phyloP scores from a whole-genome alignment of 352 stramenopile genomes.

The Phytophthora pini region DNA sequence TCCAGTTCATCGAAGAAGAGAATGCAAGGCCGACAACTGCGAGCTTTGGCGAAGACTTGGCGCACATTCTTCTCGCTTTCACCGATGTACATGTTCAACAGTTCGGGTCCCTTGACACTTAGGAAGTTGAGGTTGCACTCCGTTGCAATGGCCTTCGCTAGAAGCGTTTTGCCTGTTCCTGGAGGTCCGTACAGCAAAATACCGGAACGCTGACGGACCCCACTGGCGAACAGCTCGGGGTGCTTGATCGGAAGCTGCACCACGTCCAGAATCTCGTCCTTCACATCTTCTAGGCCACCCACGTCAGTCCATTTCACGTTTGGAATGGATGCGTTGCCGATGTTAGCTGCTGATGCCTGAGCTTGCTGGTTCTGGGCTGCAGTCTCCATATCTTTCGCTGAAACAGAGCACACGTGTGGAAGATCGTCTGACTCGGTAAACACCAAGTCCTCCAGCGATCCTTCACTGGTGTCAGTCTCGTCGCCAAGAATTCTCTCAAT shows the following conservation, averaged over 20 bases:
- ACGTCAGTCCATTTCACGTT: slow-evolving; percentile 99
- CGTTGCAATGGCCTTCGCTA: slow-evolving; percentile 96
- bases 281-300: slow-evolving; percentile 98
- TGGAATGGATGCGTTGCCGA: slow-evolving; percentile 83
- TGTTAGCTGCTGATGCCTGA: slow-evolving; percentile 67
- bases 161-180: slow-evolving; percentile 94
- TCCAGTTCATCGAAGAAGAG: slow-evolving; percentile 96
- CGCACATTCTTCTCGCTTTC: slow-evolving; percentile 97
- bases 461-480: slow-evolving; percentile 25
- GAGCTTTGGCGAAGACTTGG: slow-evolving; percentile 92
- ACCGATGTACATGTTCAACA: slow-evolving; percentile 98
- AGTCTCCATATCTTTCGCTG: slow-evolving; percentile 51
- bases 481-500: slow-evolving; percentile 53
- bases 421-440: slow-evolving; percentile 30
- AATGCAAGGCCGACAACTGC: slow-evolving; percentile 86
- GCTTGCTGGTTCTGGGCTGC: slow-evolving; percentile 74
- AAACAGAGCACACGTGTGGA: slow-evolving; percentile 37
- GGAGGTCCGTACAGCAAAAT: slow-evolving; percentile 87
- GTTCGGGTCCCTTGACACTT: slow-evolving; percentile 95
- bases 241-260: slow-evolving; percentile 88
- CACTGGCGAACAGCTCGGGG: slow-evolving; percentile 81
- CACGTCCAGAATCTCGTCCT: slow-evolving; percentile 95
- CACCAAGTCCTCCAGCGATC: slow-evolving; percentile 36
- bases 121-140: slow-evolving; percentile 97
- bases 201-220: slow-evolving; percentile 79